Evolutionary conservation across 2,329 filamentous ascomycete species (phyloP).

Genomic region (Hirsutella minnesotensis): DNA sequence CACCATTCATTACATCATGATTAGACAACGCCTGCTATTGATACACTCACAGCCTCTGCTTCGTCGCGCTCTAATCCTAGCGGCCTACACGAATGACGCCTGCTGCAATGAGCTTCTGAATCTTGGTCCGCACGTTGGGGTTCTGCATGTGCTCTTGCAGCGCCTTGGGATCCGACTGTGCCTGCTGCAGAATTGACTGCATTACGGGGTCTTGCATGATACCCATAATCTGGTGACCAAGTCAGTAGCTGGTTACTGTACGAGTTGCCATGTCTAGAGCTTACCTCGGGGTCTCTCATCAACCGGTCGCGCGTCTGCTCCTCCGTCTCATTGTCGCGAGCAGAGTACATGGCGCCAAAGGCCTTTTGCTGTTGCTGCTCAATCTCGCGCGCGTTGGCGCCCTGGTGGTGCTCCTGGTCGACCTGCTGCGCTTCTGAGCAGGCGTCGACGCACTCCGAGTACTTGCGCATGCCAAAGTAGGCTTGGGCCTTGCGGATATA

Average conservation of each 20-base stretch:
- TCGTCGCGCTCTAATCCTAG: conserved; percentile 6
- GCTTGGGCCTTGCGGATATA: conserved; percentile 96
- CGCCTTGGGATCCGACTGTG: conserved; percentile 82
- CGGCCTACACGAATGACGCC: conserved; percentile 75
- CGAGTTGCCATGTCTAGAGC: conserved; percentile 15
- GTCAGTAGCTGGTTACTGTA: conserved; percentile 1
- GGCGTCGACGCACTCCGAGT: conserved; percentile 85
- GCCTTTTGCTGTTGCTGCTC: conserved; percentile 92
- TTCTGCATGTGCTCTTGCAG: conserved; percentile 98
- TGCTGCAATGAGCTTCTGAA: conserved; percentile 88
- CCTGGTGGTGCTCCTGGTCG: conserved; percentile 55
- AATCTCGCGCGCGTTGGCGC: conserved; percentile 82
- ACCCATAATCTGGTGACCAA: conserved; percentile 52
- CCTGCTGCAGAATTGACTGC: conserved; percentile 95
- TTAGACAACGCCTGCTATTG: conserved; percentile 3
- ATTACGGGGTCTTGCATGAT: conserved; percentile 95
- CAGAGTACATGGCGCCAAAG: conserved; percentile 75
- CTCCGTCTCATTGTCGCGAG: conserved; percentile 89
- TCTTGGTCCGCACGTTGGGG: conserved; percentile 69
- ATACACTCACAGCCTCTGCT: conserved; percentile 1
- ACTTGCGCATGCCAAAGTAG: conserved; percentile 95
- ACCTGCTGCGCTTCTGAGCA: conserved; percentile 71
- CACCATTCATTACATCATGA: conserved; percentile 1
- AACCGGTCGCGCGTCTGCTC: conserved; percentile 89
- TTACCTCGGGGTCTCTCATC: conserved; percentile 79